A percentile compares a stretch with the other conserved stretches of the same genome.
phyloP scores from a whole-genome alignment of 78 protist genomes.

The Paulinella micropora region DNA sequence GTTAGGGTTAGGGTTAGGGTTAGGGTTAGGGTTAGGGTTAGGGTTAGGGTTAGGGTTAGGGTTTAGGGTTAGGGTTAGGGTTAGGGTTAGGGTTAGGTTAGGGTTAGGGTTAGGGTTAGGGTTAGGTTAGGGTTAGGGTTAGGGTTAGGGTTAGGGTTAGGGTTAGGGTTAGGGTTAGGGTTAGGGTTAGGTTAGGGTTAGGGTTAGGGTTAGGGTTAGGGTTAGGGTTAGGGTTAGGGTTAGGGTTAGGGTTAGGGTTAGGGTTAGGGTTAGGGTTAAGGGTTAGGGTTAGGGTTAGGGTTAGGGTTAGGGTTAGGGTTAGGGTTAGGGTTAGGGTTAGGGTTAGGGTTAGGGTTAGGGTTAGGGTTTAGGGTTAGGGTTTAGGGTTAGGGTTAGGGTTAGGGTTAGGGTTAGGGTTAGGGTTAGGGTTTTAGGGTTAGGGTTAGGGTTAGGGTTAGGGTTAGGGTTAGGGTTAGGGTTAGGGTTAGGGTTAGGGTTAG shows the following conservation, averaged over 20 bases:
- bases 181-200: too few relatives aligned
- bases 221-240: not conserved
- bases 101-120: too few relatives aligned
- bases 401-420: conserved; percentile 19
- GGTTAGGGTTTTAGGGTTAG: too few relatives aligned
- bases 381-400: conserved; percentile 19
- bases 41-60: conserved; percentile 20
- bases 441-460: conserved; percentile 20
- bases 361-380: conserved; percentile 18
- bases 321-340: conserved; percentile 19
- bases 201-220: too few relatives aligned
- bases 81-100: too few relatives aligned
- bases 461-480: conserved; percentile 19
- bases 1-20: conserved; percentile 19
- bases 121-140: too few relatives aligned
- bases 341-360: conserved; percentile 20
- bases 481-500: conserved; percentile 19
- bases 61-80: conserved; percentile 18
- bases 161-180: conserved; percentile 15
- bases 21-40: conserved; percentile 19
- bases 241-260: not conserved
- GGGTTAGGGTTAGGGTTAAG: not conserved
- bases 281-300: conserved; percentile 20
- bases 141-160: too few relatives aligned
- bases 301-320: conserved; percentile 19